Evolutionary conservation across 495 filamentous ascomycete genomes (phyloP), one percentile per base, ranked within the genome.

Genomic region (Recurvomyces mirabilis): DNA sequence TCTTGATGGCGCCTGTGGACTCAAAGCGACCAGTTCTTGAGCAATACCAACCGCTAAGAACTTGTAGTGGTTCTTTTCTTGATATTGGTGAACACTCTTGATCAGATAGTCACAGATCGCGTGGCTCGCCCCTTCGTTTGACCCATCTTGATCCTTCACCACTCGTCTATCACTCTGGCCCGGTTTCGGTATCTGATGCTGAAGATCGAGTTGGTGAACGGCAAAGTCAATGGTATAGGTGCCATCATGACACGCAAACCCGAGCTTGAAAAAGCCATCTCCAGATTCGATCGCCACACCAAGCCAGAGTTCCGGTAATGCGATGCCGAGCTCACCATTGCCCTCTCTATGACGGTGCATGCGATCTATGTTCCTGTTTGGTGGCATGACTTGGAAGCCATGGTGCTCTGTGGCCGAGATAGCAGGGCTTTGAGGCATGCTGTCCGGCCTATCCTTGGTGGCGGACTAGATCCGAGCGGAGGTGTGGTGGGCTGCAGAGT

Each of bases 211-310:
- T 13, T 29, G 17, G 20, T 43, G 32, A 37, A 87, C 70, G 20
- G 73, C 70, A 47, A 82, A 89, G 57, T 91, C 85, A 26, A 85
- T 67, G 17, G 83, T 70, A 55, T 93, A 93, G 0, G 79, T 80
- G 4, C 76, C 71, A 60, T 93, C 84, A 52, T 87, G 83, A 44
- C 82, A 73, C 4, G 80, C 80, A 36, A 89, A 49, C 5, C 55
- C 61, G n/a, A 63, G 34, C 22, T 59, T 53, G 14, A 62, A 20
- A 7, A 39, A 25, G 13, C 41, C 46, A 29, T 52, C 24, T 4
- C 26, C 38, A 0, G 19, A 17, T 11, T 32, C 10, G 7, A 56
- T 57, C 1, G 59, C 54, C 7, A 63, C 53, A 24, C 60, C 60
- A 22, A 56, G 22, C 40, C 43, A 63, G 38, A 63, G 60, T 17